phyloP scores from a whole-genome alignment of 2,329 filamentous ascomycete genomes.

The Ophiocordyceps robertsii region DNA sequence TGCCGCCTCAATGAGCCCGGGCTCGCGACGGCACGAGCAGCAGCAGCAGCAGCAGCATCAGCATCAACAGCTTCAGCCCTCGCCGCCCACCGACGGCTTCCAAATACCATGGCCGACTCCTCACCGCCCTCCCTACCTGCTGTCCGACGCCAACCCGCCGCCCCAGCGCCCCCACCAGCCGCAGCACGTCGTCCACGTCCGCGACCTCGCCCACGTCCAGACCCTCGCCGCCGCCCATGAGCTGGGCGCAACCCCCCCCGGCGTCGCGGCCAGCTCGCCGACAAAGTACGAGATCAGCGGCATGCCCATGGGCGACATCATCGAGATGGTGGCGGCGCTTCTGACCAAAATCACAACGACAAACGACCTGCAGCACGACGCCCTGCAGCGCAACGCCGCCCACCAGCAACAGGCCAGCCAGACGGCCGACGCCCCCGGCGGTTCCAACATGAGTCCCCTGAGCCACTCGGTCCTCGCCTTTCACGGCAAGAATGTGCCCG shows the following conservation, averaged over 20 bases:
- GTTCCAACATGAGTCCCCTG: constrained; percentile 48
- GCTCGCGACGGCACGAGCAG: background rate
- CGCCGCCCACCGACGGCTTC: constrained; percentile 21
- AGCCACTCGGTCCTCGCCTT: constrained; percentile 73
- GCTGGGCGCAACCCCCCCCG: constrained; percentile 30
- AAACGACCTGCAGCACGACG: constrained; percentile 89
- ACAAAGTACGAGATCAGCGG: constrained; percentile 86
- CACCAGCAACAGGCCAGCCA: constrained; percentile 42
- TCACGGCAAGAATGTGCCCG: constrained; percentile 94
- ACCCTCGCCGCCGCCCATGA: constrained; percentile 72
- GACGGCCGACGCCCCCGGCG: constrained; percentile 26
- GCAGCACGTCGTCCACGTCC: constrained; percentile 58
- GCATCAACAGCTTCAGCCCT: constrained; percentile 22
- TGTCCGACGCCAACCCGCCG: background rate
- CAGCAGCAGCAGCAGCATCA: constrained; percentile 20
- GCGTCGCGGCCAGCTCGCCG: constrained; percentile 36
- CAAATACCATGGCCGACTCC: constrained; percentile 13
- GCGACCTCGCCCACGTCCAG: constrained; percentile 82
- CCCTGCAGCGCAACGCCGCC: constrained; percentile 60
- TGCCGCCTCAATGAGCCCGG: constrained; percentile 9
- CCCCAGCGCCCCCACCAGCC: constrained; percentile 8
- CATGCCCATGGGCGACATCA: constrained; percentile 95
- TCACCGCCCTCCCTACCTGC: background rate
- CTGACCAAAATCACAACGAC: constrained; percentile 95
- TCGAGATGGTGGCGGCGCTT: constrained; percentile 96